A percentile compares a stretch with the other conserved stretches of the same genome.
Conservation (phyloP, 2,329 filamentous ascomycete species). For the Monosporascus sp. region DNA sequence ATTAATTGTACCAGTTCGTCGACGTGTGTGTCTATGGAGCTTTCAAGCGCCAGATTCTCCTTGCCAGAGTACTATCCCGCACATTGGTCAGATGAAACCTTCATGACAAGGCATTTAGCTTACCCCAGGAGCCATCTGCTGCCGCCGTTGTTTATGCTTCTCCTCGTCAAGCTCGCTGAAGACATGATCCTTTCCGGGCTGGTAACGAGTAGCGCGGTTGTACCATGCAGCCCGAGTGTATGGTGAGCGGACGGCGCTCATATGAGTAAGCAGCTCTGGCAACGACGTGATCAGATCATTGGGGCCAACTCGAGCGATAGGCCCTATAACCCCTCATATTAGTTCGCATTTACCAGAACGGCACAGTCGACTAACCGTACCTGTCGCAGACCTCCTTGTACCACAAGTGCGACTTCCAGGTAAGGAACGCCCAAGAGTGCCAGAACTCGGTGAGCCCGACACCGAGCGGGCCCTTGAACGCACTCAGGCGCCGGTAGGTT, state of each 20-base stretch:
- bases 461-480: not conserved
- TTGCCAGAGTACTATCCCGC: conserved; percentile 45
- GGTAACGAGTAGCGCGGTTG: conserved; percentile 40
- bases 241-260: conserved; percentile 32
- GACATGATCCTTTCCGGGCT: conserved; percentile 46
- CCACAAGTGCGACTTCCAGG: not conserved
- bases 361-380: not conserved
- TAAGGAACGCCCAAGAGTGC: not conserved
- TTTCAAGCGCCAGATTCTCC: conserved; percentile 47
- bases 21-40: conserved; percentile 42
- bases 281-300: conserved; percentile 7
- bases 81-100: not conserved
- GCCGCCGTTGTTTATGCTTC: conserved; percentile 39
- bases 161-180: conserved; percentile 46
- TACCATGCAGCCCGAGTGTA: conserved; percentile 40
- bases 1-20: conserved; percentile 40
- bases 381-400: not conserved
- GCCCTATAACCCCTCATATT: conserved; percentile 1
- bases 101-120: conserved; percentile 3
- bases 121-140: conserved; percentile 48
- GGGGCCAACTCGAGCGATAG: conserved; percentile 4
- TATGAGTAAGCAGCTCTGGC: conserved; percentile 6
- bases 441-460: not conserved
- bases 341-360: not conserved
- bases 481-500: no score